These are phyloP conservation scores for Cercospora sp. DNA, from an alignment of 2,329 filamentous ascomycete species.

Conservation along the genomic window DNA sequence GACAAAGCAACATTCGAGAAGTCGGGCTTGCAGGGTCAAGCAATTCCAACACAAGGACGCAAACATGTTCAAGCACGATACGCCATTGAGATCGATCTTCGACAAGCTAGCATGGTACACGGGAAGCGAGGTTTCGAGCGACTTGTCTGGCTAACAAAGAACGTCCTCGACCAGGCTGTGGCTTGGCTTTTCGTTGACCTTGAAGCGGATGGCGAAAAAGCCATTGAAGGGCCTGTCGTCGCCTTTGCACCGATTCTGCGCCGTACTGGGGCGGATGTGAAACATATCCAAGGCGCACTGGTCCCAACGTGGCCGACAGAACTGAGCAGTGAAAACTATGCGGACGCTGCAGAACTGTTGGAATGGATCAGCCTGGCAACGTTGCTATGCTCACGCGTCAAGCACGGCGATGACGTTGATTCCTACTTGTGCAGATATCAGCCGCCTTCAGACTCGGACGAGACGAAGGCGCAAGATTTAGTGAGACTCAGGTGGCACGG, in stretches of 20 bases:
- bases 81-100: slow-evolving; percentile 74
- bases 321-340: slow-evolving; percentile 53
- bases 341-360: slow-evolving; percentile 65
- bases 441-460: slow-evolving; percentile 46
- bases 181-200: slow-evolving; percentile 79
- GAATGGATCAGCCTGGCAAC: slow-evolving; percentile 74
- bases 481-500: slow-evolving; percentile 47
- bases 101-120: slow-evolving; percentile 71
- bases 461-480: slow-evolving; percentile 31
- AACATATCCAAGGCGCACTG: slow-evolving; percentile 30
- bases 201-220: background rate
- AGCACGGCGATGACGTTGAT: slow-evolving; percentile 61
- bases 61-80: slow-evolving; percentile 72
- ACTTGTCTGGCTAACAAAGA: slow-evolving; percentile 73
- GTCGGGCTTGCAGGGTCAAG: slow-evolving; percentile 74
- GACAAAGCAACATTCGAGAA: slow-evolving; percentile 81
- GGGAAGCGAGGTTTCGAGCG: slow-evolving; percentile 83
- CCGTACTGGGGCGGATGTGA: slow-evolving; percentile 31
- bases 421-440: slow-evolving; percentile 68
- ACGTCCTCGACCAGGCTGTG: slow-evolving; percentile 66
- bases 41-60: slow-evolving; percentile 57
- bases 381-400: slow-evolving; percentile 65
- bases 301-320: slow-evolving; percentile 36
- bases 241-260: slow-evolving; percentile 39
- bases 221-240: slow-evolving; percentile 21